Base-by-base conservation (phyloP, 306 rosid genomes). In the Lathyrus oleraceus region DNA sequence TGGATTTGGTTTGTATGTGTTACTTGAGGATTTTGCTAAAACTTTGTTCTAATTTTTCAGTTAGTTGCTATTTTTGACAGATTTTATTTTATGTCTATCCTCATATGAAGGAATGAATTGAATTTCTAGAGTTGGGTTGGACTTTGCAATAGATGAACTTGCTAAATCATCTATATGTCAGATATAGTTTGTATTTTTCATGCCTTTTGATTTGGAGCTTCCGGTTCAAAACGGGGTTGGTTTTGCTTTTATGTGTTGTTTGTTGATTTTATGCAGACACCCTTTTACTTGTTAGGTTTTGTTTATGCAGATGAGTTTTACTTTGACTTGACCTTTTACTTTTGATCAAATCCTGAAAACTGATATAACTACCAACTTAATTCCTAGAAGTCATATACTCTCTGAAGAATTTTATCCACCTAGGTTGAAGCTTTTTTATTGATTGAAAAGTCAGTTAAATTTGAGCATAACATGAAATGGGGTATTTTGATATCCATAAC, bases 381-480 rank as follows among this genome's bases (percentile, higher is more conserved):
- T 1, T 23, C 27, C 65, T 78, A 47, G 63, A 58, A 45, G 51
- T 45, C 51, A 14, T 39, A 40, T 70, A 40, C 48, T 56, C 32
- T 32, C 20, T 43, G 16, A 20, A 69, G 58, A 42, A 30, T 72
- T 56, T 77, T 62, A 49, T 49, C 45, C 6, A 35, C n/a, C 3
- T 65, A 25, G 57, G 43, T 47, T 68, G 71, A 77, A 63, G 70
- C 19, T 32, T 21, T 21, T 72, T 39, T 17, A 45, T 70, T 25
- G 12, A 12, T 65, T 75, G 78, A 27, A 54, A 74, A n/a, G 6
- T 71, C 57, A 38, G 72, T 54, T 20, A 54, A 54, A 72, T 67
- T 66, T 70, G 73, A 67, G 64, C 43, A 62, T 80, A n/a, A 38
- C 56, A 59, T 64, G 40, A 61, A 58, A 73, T 67, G 38, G 21